These are phyloP conservation scores for Spirogloea muscicola DNA, from an alignment of 139 green algal species.

Conservation along the genomic window DNA sequence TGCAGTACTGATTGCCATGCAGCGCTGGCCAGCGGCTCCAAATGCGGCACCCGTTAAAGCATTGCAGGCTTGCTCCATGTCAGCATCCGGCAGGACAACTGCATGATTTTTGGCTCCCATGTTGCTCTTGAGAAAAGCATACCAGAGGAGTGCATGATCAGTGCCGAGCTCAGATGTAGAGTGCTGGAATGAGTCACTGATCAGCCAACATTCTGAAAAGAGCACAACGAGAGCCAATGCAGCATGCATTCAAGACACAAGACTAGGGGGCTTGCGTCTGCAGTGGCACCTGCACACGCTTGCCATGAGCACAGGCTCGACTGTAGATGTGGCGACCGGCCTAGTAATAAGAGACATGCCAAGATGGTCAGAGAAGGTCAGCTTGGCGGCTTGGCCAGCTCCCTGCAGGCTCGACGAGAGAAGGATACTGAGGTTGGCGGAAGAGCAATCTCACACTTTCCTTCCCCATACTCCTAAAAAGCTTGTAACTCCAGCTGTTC, in stretches of 20 bases:
- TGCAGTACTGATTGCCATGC: slow-evolving; percentile 90
- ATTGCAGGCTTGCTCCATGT: slow-evolving; percentile 67
- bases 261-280: no score
- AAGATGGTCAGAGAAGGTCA: no score
- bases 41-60: slow-evolving; percentile 83
- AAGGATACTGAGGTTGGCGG: no score
- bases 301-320: slow-evolving; percentile 68
- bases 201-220: neutral
- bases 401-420: no score
- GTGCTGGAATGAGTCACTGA: neutral
- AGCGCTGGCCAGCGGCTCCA: slow-evolving; percentile 92
- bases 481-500: no score
- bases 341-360: neutral
- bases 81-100: slow-evolving; percentile 89
- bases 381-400: no score
- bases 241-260: neutral
- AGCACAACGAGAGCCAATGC: neutral
- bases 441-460: no score
- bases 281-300: slow-evolving; percentile 80
- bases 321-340: slow-evolving; percentile 83
- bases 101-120: slow-evolving; percentile 97
- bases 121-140: slow-evolving; percentile 72
- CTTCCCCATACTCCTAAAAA: no score
- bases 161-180: no score
- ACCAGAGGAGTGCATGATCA: no score